phyloP scores from a whole-genome alignment of 2,329 filamentous ascomycete genomes.

The Exophiala oligosperma region DNA sequence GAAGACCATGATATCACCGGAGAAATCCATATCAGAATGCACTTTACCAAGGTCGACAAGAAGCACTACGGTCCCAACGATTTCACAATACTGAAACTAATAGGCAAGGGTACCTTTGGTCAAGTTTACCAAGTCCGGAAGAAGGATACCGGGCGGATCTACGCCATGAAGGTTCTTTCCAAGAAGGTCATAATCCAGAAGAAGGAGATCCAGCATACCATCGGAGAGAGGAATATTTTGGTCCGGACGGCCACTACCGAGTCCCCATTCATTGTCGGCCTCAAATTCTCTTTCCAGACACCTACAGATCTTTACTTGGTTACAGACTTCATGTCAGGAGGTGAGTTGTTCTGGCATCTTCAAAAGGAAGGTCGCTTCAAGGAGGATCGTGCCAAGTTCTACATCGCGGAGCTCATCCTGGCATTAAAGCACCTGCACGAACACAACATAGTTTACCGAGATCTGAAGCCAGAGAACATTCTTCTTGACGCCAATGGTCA shows the following conservation, averaged over 20 bases:
- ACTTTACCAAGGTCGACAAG: conserved; percentile 83
- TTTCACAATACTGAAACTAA: conserved; percentile 93
- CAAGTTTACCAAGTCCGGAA: conserved; percentile 98
- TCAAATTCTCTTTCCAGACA: conserved; percentile 99
- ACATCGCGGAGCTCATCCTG: conserved; percentile 95
- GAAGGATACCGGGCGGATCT: conserved; percentile 92
- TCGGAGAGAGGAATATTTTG: conserved; percentile 94
- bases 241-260: conserved; percentile 94
- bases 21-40: conserved; percentile 83
- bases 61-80: conserved; percentile 92
- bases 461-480: conserved; percentile 97
- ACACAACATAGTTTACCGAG: conserved; percentile 96
- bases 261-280: conserved; percentile 93
- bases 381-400: conserved; percentile 94
- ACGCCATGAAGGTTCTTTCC: conserved; percentile 98
- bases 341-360: conserved; percentile 97
- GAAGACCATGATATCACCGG: conserved; percentile 76
- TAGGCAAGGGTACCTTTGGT: conserved; percentile 96
- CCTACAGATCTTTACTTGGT: conserved; percentile 96
- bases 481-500: conserved; percentile 95
- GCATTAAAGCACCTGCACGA: conserved; percentile 93
- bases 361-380: conserved; percentile 96
- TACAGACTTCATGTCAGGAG: conserved; percentile 98
- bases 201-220: conserved; percentile 96
- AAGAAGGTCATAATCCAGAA: conserved; percentile 99